Evolutionary conservation across 371 early-diverging fungal species (phyloP).

Genomic region (Phascolomyces articulosus): DNA sequence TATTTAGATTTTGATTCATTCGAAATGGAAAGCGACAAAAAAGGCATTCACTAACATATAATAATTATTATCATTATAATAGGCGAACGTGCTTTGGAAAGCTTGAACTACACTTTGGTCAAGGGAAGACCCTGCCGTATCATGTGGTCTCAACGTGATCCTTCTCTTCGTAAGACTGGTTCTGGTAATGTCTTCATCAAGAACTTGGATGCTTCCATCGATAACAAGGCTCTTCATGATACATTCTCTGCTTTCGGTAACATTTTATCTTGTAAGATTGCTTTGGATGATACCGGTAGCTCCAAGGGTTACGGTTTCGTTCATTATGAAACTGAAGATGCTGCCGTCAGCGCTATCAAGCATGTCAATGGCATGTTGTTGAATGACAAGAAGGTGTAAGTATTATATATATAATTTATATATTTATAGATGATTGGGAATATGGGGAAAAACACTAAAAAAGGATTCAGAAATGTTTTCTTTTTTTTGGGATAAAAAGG

Average conservation of each 20-base stretch:
- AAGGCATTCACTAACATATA: no score
- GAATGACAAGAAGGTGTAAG: slow-evolving; percentile 92
- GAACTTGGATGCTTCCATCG: slow-evolving; percentile 96
- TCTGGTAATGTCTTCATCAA: slow-evolving; percentile 99
- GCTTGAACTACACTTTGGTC: slow-evolving; percentile 93
- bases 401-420: slow-evolving; percentile 1
- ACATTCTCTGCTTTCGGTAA: slow-evolving; percentile 99
- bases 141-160: slow-evolving; percentile 99
- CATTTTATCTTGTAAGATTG: slow-evolving; percentile 99
- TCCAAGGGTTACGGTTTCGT: slow-evolving; percentile 99
- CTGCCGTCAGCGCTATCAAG: slow-evolving; percentile 96
- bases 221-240: slow-evolving; percentile 98
- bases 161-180: slow-evolving; percentile 91
- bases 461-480: neutral
- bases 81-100: slow-evolving; percentile 93
- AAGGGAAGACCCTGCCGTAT: slow-evolving; percentile 96
- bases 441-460: neutral
- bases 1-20: no score
- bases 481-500: no score
- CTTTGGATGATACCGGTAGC: slow-evolving; percentile 80
- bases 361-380: slow-evolving; percentile 98
- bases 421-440: neutral
- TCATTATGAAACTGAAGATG: slow-evolving; percentile 96
- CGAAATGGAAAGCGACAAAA: no score
- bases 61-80: slow-evolving; percentile 9